Percentiles rank a stretch among this genome's conserved stretches.
These are phyloP conservation scores for Solanum rostratum DNA, from an alignment of 257 asterid genomes.

Conservation along the genomic window DNA sequence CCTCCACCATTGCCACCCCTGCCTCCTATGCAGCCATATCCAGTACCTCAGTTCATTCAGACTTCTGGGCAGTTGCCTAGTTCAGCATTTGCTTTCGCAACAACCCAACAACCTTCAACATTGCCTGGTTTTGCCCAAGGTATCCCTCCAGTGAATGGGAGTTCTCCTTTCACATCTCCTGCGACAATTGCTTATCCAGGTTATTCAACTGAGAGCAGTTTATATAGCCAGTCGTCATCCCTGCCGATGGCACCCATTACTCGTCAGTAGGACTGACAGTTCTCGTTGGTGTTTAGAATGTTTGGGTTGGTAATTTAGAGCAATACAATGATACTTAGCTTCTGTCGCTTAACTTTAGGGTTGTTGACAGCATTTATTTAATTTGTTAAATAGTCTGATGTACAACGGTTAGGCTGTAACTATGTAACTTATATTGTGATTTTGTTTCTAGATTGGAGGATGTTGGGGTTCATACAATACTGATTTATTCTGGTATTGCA, in stretches of 20 bases:
- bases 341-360: neutral
- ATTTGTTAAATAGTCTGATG: neutral
- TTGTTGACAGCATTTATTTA: neutral
- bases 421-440: neutral
- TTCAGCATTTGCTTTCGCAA: slow-evolving; percentile 36
- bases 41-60: slow-evolving; percentile 46
- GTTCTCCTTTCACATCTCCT: slow-evolving; percentile 19
- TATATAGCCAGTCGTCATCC: slow-evolving; percentile 44
- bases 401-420: slow-evolving; percentile 6
- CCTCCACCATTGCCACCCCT: slow-evolving; percentile 64
- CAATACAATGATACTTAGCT: neutral
- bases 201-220: slow-evolving; percentile 48
- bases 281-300: neutral
- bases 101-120: slow-evolving; percentile 28
- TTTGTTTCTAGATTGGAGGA: neutral
- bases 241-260: slow-evolving; percentile 58
- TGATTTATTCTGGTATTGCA: neutral
- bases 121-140: slow-evolving; percentile 24
- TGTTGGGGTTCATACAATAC: neutral
- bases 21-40: slow-evolving; percentile 65
- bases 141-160: slow-evolving; percentile 28
- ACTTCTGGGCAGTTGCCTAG: slow-evolving; percentile 28
- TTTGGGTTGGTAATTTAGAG: neutral
- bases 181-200: slow-evolving; percentile 30
- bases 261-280: slow-evolving; percentile 29